Base-by-base conservation (phyloP, 2,329 filamentous ascomycete genomes). In the Pezicula carpinea region DNA sequence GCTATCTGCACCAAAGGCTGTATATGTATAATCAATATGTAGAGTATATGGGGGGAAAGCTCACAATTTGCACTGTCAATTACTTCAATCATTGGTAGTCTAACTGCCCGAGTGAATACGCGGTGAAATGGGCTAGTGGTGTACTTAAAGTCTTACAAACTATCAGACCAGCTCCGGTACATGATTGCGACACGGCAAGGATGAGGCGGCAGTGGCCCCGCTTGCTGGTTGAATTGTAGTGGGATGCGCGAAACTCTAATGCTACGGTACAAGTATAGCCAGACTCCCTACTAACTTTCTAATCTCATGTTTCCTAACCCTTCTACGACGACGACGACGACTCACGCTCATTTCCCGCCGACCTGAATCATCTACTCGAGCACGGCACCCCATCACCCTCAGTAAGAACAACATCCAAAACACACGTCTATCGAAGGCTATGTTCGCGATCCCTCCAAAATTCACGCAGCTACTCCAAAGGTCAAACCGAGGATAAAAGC, bases 401-500 rank as follows among this genome's bases (percentile, higher is more conserved):
- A n/a, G n/a, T n/a, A n/a, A n/a, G n/a, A n/a, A n/a, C n/a, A n/a
- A n/a, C n/a, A n/a, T n/a, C n/a, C n/a, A n/a, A n/a, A n/a, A 17
- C n/a, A 35, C 43, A 23, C 17, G 13, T 14, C 15, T 32, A 39
- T 18, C 26, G 35, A 45, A 40, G 22, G 29, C 39, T 48, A 49
- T 53, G 49, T 44, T 31, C 31, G 46, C 23, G 26, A 33, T 46
- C 41, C 42, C 36, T 38, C n/a, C 23, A 43, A 38, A 32, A 22
- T 42, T 31, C 21, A 40, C 34, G 29, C 15, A 41, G 22, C 44
- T 40, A 22, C 15, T 39, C 38, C 18, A 31, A 10, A 43, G 40
- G 31, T 23, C 33, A 43, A 18, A 32, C 23, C 43, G 18, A 39
- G 17, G 43, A 34, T 33, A 35, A 19, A 35, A 35, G 33, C n/a